Percentiles rank a stretch among this genome's conserved stretches.
phyloP scores from a whole-genome alignment of 495 filamentous ascomycete genomes.

The Terfezia boudieri region DNA sequence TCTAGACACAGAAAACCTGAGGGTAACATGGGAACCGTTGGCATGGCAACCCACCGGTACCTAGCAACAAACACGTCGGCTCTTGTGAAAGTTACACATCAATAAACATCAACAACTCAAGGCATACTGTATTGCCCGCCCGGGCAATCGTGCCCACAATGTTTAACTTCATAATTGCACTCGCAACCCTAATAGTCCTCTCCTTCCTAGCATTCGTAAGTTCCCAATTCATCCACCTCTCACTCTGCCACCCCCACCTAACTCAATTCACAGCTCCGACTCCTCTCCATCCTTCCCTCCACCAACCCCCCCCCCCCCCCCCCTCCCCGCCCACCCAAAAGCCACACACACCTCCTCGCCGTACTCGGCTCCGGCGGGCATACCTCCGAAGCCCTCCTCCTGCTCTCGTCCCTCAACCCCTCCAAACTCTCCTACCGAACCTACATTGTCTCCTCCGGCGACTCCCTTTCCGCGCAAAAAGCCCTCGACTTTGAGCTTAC shows the following conservation, averaged over 20 bases:
- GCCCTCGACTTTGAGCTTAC: slow-evolving; percentile 40
- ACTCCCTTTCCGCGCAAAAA: slow-evolving; percentile 46
- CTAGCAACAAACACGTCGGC: too few species aligned
- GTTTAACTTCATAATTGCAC: too few species aligned
- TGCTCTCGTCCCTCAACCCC: slow-evolving; percentile 32
- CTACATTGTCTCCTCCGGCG: slow-evolving; percentile 59
- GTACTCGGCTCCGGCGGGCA: slow-evolving; percentile 86
- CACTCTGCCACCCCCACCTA: neutral
- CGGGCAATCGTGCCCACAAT: too few species aligned
- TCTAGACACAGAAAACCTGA: too few species aligned
- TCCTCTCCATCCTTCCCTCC: slow-evolving; percentile 28
- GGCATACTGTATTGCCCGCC: too few species aligned
- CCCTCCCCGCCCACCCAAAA: slow-evolving; percentile 13
- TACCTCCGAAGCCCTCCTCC: slow-evolving; percentile 77
- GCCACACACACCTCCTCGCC: slow-evolving; percentile 46
- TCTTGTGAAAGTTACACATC: too few species aligned
- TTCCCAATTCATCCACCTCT: too few species aligned
- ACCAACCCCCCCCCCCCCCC: slow-evolving; percentile 6
- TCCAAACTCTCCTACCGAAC: slow-evolving; percentile 40
- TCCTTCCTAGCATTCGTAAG: too few species aligned
- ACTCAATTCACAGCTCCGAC: slow-evolving; percentile 23
- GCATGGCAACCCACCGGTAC: too few species aligned
- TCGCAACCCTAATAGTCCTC: too few species aligned
- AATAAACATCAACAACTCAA: too few species aligned
- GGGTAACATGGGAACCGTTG: too few species aligned